Conservation (phyloP, 495 filamentous ascomycete species). For the Astrothelium macrocarpum region DNA sequence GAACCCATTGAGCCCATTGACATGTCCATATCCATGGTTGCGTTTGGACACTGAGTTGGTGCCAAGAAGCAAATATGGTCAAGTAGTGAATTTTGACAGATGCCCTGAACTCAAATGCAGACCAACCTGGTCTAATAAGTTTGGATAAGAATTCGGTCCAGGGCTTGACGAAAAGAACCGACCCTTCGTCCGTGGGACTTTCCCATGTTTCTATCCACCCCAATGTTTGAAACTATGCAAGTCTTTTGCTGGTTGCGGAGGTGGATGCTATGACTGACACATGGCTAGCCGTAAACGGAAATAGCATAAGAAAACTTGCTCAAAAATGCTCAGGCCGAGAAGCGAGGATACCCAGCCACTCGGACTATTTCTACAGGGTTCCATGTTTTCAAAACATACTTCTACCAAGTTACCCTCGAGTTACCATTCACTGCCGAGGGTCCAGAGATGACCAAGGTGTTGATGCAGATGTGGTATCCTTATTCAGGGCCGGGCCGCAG, state of each 20-base stretch:
- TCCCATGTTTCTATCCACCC: neutral
- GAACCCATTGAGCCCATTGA: neutral
- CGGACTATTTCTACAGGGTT: too few species aligned
- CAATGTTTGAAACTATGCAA: too few species aligned
- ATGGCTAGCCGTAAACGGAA: neutral
- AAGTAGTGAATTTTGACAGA: neutral
- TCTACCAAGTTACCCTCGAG: too few species aligned
- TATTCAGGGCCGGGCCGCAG: too few species aligned
- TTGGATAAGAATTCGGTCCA: too few species aligned
- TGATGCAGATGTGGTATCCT: too few species aligned
- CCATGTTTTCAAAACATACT: too few species aligned
- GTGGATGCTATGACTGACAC: neutral
- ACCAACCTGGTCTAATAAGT: neutral
- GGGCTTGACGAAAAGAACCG: neutral
- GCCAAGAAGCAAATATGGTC: neutral
- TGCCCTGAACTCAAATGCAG: neutral
- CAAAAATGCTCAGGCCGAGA: neutral
- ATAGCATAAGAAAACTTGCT: neutral
- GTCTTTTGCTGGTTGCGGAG: neutral
- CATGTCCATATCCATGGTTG: constrained; percentile 7
- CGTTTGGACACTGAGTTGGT: neutral
- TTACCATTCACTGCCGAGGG: too few species aligned
- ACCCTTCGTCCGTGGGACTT: neutral
- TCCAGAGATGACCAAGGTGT: too few species aligned
- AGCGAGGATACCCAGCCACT: neutral